Evolutionary conservation across 2,329 filamentous ascomycete species (phyloP).

Genomic region (Botrytis pseudocinerea): DNA sequence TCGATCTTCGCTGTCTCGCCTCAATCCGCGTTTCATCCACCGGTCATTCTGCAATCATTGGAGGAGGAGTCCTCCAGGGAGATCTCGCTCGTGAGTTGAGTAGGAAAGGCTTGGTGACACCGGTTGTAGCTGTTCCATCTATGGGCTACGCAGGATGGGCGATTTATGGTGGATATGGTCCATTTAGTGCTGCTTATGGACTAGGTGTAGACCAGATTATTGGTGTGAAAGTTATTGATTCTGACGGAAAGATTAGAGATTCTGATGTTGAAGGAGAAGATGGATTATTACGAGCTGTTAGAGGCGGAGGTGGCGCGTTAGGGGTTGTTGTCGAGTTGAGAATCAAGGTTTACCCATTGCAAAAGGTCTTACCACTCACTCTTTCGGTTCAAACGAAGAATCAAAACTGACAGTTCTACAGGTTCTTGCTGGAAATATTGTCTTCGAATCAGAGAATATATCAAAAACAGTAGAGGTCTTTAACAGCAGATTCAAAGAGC

Average conservation of each 20-base stretch:
- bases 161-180: conserved; percentile 43
- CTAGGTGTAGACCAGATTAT: conserved; percentile 45
- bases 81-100: conserved; percentile 38
- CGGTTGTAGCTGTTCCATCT: conserved; percentile 34
- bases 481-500: conserved; percentile 35
- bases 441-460: conserved; percentile 42
- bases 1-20: conserved; percentile 45
- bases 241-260: conserved; percentile 42
- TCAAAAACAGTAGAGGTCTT: conserved; percentile 33
- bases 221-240: conserved; percentile 44
- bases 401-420: conserved; percentile 15
- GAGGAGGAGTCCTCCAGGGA: conserved; percentile 42
- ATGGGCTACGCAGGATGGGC: conserved; percentile 44
- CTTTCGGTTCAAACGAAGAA: neutral
- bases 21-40: conserved; percentile 38
- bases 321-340: conserved; percentile 46
- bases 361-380: conserved; percentile 31
- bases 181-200: conserved; percentile 40
- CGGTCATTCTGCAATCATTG: conserved; percentile 40
- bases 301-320: conserved; percentile 45
- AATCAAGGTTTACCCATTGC: conserved; percentile 44
- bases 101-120: conserved; percentile 39
- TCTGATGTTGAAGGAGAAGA: conserved; percentile 39
- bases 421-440: conserved; percentile 39
- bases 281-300: conserved; percentile 43